Evolutionary conservation across 2,329 filamentous ascomycete genomes (phyloP).

Genomic region (Penicillium verrucosum): DNA sequence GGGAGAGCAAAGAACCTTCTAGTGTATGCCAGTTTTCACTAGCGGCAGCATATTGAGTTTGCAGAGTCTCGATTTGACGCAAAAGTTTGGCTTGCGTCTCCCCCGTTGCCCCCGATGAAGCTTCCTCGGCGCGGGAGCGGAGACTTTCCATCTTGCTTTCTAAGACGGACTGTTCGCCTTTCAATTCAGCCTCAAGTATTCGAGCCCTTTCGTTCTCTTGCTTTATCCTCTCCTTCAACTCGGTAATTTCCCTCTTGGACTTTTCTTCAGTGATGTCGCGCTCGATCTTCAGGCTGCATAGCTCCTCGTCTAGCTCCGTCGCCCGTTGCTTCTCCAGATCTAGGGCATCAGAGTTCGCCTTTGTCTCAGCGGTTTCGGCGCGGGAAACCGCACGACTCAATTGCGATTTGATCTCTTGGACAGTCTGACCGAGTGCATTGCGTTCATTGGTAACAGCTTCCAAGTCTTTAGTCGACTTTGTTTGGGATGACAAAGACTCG

Average conservation of each 20-base stretch:
- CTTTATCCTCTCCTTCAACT: constrained; percentile 69
- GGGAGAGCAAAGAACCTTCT: constrained; percentile 76
- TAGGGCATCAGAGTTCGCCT: constrained; percentile 64
- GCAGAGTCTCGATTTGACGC: constrained; percentile 89
- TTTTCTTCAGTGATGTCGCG: constrained; percentile 72
- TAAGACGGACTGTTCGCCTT: constrained; percentile 69
- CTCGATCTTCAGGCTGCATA: constrained; percentile 67
- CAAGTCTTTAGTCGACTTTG: constrained; percentile 56
- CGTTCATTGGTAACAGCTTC: constrained; percentile 62
- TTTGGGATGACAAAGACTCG: constrained; percentile 53
- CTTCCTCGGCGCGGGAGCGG: constrained; percentile 82
- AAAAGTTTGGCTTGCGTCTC: constrained; percentile 86
- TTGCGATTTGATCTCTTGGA: constrained; percentile 67
- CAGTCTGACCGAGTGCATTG: constrained; percentile 60
- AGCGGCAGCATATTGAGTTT: constrained; percentile 90
- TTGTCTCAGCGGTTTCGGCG: constrained; percentile 64
- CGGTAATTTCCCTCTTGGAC: constrained; percentile 64
- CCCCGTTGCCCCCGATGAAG: constrained; percentile 73
- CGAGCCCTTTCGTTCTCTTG: constrained; percentile 68
- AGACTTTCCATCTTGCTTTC: constrained; percentile 90
- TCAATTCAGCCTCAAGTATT: constrained; percentile 70
- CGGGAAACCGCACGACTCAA: constrained; percentile 65
- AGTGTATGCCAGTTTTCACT: constrained; percentile 98
- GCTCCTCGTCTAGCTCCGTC: constrained; percentile 59
- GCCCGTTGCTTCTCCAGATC: constrained; percentile 61